Base-by-base conservation (phyloP, 106 monocot genomes). In the Dendrobium chrysotoxum region DNA sequence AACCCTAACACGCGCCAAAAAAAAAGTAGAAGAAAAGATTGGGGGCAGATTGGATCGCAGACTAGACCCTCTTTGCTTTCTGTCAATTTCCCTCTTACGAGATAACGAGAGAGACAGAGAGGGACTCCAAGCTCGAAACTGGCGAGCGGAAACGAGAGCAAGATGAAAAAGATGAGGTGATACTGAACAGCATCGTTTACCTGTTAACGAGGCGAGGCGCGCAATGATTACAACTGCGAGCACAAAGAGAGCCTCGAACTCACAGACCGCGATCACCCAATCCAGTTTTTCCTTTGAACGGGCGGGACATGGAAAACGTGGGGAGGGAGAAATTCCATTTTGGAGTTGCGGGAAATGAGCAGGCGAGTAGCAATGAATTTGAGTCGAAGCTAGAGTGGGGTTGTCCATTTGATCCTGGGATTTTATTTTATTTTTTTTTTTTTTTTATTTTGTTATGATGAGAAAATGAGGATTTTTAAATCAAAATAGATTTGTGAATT, bases 251-350 rank as follows among this genome's bases (percentile, higher is more conserved):
- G 64, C 31, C 17, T 11, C 17, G 13, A 13, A 15, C 12, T 50
- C 50, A 1, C 10, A 0, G 7, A 13, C 26, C 0, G 64, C 64
- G 25, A 6, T 6, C 26, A 6, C 26, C 64, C 26, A 26, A 65
- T 46, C 46, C 8, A 20, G 42, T 65, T 18, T 44, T 12, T 44
- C 30, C 11, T 28, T 46, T 30, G 41, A 42, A 40, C 42, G 4
- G 81, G 81, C 81, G 76, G 81, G 81, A 81, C 55, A 10, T 18
- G 61, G 28, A 58, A 76, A 81, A 11, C 74, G 73, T 25, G 74
- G 38, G 15, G 13, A 25, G 64, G 64, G n/a, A 26, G 64, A 11
- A 26, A 65, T 65, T 26, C 64, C 64, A 23, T 25, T 23, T 65
- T 26, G 64, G 9, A 26, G 64, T 26, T 26, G 26, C 64, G 64